Conservation (phyloP, 1,139 yeast species). For the Candida neerlandica region DNA sequence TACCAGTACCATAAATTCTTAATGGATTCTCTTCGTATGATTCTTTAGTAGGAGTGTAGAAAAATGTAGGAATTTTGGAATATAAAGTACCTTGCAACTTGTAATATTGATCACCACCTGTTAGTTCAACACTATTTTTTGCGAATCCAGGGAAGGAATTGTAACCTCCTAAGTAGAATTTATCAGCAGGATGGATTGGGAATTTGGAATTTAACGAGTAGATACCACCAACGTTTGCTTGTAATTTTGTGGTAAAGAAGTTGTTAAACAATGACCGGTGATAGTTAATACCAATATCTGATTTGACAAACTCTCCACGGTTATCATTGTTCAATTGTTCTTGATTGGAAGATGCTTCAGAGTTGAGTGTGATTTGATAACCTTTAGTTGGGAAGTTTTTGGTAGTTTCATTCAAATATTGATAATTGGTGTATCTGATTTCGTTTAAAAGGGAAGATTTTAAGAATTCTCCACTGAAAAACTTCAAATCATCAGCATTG, state of each 20-base stretch:
- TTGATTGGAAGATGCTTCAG: conserved; percentile 39
- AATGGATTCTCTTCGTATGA: conserved; percentile 36
- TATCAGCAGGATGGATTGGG: conserved; percentile 47
- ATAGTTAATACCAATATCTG: conserved; percentile 28
- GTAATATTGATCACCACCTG: conserved; percentile 47
- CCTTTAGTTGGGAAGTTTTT: conserved; percentile 39
- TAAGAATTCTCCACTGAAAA: conserved; percentile 36
- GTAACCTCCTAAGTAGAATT: conserved; percentile 52
- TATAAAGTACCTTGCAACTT: conserved; percentile 37
- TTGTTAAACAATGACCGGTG: conserved; percentile 42
- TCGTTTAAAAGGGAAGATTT: conserved; percentile 38
- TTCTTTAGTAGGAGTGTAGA: conserved; percentile 18
- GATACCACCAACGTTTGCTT: conserved; percentile 40
- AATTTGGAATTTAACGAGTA: conserved; percentile 23
- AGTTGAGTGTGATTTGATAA: conserved; percentile 21
- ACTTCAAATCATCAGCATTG: conserved; percentile 28
- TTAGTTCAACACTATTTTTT: conserved; percentile 37
- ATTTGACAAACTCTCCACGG: conserved; percentile 30
- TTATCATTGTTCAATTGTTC: conserved; percentile 27
- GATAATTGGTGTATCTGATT: conserved; percentile 25
- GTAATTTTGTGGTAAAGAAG: conserved; percentile 38
- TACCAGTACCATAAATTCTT: conserved; percentile 42
- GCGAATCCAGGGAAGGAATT: conserved; percentile 42
- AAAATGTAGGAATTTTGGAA: conserved; percentile 39
- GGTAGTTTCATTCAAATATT: conserved; percentile 26